Evolutionary conservation across 1,284 basidiomycete genomes (phyloP), one percentile per base, ranked within the genome.

Genomic region (Ceratobasidium theobromae): DNA sequence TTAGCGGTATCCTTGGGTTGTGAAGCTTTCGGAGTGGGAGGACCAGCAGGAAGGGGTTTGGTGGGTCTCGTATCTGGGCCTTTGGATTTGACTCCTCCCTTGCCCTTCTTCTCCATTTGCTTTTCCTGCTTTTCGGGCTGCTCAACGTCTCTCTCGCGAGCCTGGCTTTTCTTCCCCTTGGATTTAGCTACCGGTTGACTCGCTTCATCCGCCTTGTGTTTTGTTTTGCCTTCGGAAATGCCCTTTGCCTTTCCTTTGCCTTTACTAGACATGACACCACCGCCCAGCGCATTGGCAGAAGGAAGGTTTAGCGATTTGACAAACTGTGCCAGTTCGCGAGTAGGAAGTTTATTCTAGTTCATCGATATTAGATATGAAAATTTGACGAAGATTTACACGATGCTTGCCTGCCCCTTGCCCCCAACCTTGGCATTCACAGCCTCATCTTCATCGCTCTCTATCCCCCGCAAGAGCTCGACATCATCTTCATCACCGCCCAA

Each of bases 401-500:
- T 49, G 14, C 12, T 21, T 40, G 46, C 45, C 30, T 66, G 40
- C 40, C 16, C 9, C 8, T 38, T 49, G 69, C 73, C 65, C 43
- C 75, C 75, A 69, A 76, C 77, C 33, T 75, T 53, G 27, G 58
- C 65, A 5, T 65, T 69, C 5, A 69, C 73, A 14, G 75, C 73
- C 14, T 72, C 70, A 49, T 73, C 77, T 25, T 77, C 77, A 65
- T 78, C 78, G 41, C 73, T 74, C 54, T 79, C 78, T 4, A 81
- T 73, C 18, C 76, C 80, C 14, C 77, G 75, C 18, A 84, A 72
- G 51, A 84, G 70, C n/a, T 79, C 76, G 28, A 80, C 72, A 71
- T 85, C 83, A 25, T 77, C 76, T 21, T 81, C 79, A 69, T 82
- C 80, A 5, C 83, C 83, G 25, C 83, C 83, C 1, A 84, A 75